Evolutionary conservation across 2,329 filamentous ascomycete species (phyloP), one percentile per base, ranked within the genome.

Genomic region (Phialophora chinensis): DNA sequence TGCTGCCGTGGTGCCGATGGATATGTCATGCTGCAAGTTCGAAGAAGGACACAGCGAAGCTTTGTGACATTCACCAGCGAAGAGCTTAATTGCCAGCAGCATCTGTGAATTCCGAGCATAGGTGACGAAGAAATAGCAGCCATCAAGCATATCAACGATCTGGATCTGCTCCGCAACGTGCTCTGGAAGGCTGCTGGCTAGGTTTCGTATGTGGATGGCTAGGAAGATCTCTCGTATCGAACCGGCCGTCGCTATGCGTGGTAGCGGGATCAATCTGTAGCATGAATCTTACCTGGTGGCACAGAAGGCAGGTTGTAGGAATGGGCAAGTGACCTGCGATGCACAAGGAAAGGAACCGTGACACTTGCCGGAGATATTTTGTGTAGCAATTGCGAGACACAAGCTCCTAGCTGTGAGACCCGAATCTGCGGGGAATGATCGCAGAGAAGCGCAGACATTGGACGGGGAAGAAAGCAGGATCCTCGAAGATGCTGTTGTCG

Each of bases 311-410:
- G 1, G 10, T 27, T 23, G 49, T 52, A 52, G n/a, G 10, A 27
- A 52, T 17, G 25, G 38, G 23, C 20, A 23, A 52, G 25, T 23
- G 10, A 11, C 5, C 11, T 4, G 1, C 4, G 49, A 12, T 4
- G 49, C 57, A 33, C 42, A 60, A 50, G n/a, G 42, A 20, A 47
- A 50, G 57, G 57, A 27, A 50, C 38, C 38, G 57, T 60, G 25
- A 17, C 25, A 60, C 57, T 20, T 47, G 12, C 12, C 57, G 57
- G 57, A 60, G 42, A 50, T 60, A 50, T 50, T 47, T 25, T 25
- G 57, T 23, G 20, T 27, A 35, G 25, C 57, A 14, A 17, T 31
- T 35, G 8, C 12, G 27, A 59, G n/a, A 27, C n/a, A 60, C 57
- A 50, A 35, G 17, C 38, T n/a, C 38, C 38, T 5, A 33, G 17